phyloP scores from a whole-genome alignment of 2,329 filamentous ascomycete genomes.

The Keithomyces neogunnii region DNA sequence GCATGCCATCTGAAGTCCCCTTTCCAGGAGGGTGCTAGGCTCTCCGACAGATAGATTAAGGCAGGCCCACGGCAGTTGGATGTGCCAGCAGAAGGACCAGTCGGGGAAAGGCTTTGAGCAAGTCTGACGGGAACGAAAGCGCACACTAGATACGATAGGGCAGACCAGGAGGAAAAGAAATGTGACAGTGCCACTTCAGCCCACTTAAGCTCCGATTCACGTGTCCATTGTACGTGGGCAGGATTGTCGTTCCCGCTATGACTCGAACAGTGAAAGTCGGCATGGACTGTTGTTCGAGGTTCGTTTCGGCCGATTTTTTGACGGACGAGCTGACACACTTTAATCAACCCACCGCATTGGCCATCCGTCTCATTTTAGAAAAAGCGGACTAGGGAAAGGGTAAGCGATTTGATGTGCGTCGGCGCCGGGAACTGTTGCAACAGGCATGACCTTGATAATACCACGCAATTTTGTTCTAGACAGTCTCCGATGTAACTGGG shows the following conservation, averaged over 20 bases:
- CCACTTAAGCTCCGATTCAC: slow-evolving; percentile 1
- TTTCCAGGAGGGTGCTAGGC: neutral
- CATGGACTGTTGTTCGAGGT: neutral
- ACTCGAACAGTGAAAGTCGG: neutral
- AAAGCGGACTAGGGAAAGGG: neutral
- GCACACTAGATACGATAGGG: neutral
- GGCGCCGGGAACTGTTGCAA: no score
- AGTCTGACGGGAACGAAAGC: neutral
- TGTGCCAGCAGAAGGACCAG: neutral
- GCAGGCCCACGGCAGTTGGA: slow-evolving; percentile 1
- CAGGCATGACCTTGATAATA: no score
- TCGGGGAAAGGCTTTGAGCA: neutral
- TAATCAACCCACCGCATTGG: neutral
- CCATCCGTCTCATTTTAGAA: neutral
- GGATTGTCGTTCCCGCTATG: neutral
- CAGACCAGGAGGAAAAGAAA: neutral
- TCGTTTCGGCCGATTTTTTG: neutral
- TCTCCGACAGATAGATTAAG: neutral
- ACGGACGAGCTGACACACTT: neutral
- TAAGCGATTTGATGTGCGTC: no score
- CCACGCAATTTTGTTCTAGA: no score
- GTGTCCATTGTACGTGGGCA: slow-evolving; percentile 1
- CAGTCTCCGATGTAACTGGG: no score
- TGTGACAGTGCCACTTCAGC: slow-evolving; percentile 1
- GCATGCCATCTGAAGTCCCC: slow-evolving; percentile 3